phyloP scores from a whole-genome alignment of 1,284 basidiomycete genomes.

The Cutaneotrichosporon mucoides region DNA sequence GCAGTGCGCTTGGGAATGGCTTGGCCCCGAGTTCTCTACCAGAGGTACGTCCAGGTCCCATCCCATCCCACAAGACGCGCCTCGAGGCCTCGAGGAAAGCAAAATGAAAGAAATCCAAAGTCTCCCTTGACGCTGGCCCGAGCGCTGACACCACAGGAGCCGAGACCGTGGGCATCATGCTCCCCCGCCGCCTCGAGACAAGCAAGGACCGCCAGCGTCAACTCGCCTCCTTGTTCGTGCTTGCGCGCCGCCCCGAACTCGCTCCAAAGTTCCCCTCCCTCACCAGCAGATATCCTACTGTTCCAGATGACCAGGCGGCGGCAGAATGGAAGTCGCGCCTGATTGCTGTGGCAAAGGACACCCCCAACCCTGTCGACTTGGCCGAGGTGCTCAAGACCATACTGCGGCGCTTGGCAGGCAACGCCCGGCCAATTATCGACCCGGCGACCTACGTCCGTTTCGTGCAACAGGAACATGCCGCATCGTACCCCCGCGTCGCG shows the following conservation, averaged over 20 bases:
- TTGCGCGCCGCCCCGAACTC: constrained; percentile 25
- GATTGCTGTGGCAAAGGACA: constrained; percentile 14
- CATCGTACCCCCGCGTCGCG: constrained; percentile 33
- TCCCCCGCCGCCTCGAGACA: constrained; percentile 20
- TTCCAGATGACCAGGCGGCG: not conserved
- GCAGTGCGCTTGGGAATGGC: constrained; percentile 28
- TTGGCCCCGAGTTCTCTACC: constrained; percentile 30
- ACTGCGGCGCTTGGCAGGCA: constrained; percentile 23
- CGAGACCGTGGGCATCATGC: constrained; percentile 31
- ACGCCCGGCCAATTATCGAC: constrained; percentile 10
- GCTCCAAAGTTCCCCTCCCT: constrained; percentile 28
- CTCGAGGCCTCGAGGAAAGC: no score
- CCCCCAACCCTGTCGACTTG: constrained; percentile 24
- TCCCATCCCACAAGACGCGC: no score
- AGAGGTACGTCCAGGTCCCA: constrained; percentile 25
- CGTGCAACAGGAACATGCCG: constrained; percentile 33
- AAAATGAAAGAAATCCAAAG: no score
- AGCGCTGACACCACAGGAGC: constrained; percentile 22
- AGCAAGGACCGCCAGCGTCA: constrained; percentile 26
- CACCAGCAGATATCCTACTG: constrained; percentile 11
- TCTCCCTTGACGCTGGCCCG: not conserved
- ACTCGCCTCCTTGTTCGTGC: constrained; percentile 26
- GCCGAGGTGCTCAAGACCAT: constrained; percentile 33
- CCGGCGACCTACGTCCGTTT: constrained; percentile 29
- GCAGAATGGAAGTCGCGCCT: constrained; percentile 23